phyloP scores from a whole-genome alignment of 2,329 filamentous ascomycete genomes.

The Thielaviopsis musarum region DNA sequence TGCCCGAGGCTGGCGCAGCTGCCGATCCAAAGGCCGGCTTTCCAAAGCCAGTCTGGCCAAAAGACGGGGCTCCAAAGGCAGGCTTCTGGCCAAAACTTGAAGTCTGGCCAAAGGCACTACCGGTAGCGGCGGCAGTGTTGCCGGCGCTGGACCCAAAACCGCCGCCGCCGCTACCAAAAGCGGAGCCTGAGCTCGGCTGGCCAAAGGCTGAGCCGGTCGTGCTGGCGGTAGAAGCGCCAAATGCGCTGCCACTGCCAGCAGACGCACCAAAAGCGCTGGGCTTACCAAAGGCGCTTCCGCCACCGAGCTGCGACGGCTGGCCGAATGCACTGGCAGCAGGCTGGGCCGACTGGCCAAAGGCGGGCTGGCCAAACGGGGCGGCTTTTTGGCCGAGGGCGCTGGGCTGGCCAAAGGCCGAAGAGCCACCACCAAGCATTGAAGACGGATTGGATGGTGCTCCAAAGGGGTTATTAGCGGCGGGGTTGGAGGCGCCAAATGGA shows the following conservation, averaged over 20 bases:
- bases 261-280: constrained; percentile 6
- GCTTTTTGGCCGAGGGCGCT: constrained; percentile 20
- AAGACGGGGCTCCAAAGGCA: constrained; percentile 19
- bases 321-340: constrained; percentile 25
- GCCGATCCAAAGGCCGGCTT: constrained; percentile 7
- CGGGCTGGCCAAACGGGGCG: constrained; percentile 18
- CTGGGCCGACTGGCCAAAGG: constrained; percentile 19
- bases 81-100: constrained; percentile 20
- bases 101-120: constrained; percentile 14
- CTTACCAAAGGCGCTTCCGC: constrained; percentile 12
- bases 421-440: constrained; percentile 1
- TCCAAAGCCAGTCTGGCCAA: constrained; percentile 9
- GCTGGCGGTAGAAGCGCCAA: constrained; percentile 16
- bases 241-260: constrained; percentile 15
- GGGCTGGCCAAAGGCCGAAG: constrained; percentile 22
- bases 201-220: constrained; percentile 6
- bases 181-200: not conserved
- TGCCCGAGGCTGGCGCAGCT: constrained; percentile 6
- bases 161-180: not conserved
- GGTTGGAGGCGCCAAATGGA: constrained; percentile 15
- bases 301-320: constrained; percentile 20
- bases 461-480: constrained; percentile 25
- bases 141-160: not conserved
- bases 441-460: constrained; percentile 15
- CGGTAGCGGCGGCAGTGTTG: not conserved